phyloP scores from a whole-genome alignment of 495 filamentous ascomycete genomes.

The Aspergillus indologenus region DNA sequence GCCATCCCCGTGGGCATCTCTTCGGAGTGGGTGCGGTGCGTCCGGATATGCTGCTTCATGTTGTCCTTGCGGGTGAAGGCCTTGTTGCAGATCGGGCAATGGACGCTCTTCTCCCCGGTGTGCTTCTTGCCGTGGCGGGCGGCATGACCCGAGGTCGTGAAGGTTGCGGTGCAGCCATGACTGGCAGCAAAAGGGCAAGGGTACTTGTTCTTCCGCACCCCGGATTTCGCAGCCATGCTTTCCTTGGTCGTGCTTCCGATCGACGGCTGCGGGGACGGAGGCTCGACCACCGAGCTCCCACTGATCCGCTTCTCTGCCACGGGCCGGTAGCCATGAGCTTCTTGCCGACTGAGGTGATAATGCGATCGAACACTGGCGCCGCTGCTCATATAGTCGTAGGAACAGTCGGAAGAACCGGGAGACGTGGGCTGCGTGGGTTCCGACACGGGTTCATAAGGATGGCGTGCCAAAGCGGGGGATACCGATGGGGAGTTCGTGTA shows the following conservation, averaged over 20 bases:
- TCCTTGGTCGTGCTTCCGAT: conserved; percentile 22
- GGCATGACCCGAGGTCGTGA: conserved; percentile 94
- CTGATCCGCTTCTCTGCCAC: conserved; percentile 29
- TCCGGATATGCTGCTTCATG: conserved; percentile 96
- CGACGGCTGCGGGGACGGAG: conserved; percentile 26
- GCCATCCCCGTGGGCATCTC: conserved; percentile 29
- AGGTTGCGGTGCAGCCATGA: conserved; percentile 73
- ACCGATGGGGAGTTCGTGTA: conserved; percentile 29
- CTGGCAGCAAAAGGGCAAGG: conserved; percentile 57
- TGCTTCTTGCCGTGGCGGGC: conserved; percentile 97
- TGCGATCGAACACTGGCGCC: conserved; percentile 17
- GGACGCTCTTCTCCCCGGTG: conserved; percentile 90
- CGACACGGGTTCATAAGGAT: conserved; percentile 29
- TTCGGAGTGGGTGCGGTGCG: conserved; percentile 56
- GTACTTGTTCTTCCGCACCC: conserved; percentile 50
- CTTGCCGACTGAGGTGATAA: conserved; percentile 18
- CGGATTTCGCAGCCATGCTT: conserved; percentile 16
- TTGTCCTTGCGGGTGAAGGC: conserved; percentile 96
- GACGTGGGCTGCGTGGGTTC: conserved; percentile 32
- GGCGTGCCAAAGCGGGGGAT: conserved; percentile 26
- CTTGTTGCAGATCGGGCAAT: conserved; percentile 86
- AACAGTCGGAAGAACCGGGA: conserved; percentile 40
- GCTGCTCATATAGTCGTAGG: conserved; percentile 38
- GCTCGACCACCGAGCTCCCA: conserved; percentile 25
- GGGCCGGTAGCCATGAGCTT: conserved; percentile 21